Evolutionary conservation across 768 basidiomycete species (phyloP).

Genomic region (Phanerodontia chrysosporium): DNA sequence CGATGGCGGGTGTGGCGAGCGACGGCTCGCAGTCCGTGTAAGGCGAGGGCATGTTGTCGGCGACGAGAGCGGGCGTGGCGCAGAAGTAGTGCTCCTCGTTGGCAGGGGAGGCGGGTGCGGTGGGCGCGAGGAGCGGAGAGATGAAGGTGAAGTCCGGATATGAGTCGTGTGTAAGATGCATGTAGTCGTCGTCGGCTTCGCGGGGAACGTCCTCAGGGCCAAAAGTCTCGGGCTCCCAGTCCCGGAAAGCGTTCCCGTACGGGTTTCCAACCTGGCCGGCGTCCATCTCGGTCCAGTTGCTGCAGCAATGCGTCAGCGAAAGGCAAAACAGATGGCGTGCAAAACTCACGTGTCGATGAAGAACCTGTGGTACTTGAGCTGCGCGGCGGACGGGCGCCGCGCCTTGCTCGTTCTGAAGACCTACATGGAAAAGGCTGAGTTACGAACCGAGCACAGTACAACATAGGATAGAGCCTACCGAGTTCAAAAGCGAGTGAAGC

Average conservation of each 20-base stretch:
- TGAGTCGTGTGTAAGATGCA: neutral
- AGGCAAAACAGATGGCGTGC: neutral
- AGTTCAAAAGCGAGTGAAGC: neutral
- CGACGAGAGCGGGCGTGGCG: neutral
- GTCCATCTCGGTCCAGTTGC: neutral
- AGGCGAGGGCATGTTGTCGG: neutral
- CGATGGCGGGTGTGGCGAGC: too few relatives aligned
- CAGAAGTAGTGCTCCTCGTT: neutral
- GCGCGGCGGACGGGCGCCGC: neutral
- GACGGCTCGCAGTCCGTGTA: too few relatives aligned
- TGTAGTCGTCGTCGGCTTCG: neutral
- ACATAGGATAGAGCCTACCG: neutral
- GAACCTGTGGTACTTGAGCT: neutral
- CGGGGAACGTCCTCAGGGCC: neutral
- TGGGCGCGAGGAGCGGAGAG: neutral
- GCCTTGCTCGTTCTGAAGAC: neutral
- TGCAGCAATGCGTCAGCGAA: neutral
- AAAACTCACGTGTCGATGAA: neutral
- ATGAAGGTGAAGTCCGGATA: constrained; percentile 3
- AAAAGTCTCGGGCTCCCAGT: neutral
- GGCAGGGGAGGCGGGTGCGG: neutral
- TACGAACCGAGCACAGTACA: neutral
- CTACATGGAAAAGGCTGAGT: neutral
- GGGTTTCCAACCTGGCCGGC: neutral
- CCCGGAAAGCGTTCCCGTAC: neutral